phyloP scores from a whole-genome alignment of 2,329 filamentous ascomycete genomes.

The Botrytis aclada region DNA sequence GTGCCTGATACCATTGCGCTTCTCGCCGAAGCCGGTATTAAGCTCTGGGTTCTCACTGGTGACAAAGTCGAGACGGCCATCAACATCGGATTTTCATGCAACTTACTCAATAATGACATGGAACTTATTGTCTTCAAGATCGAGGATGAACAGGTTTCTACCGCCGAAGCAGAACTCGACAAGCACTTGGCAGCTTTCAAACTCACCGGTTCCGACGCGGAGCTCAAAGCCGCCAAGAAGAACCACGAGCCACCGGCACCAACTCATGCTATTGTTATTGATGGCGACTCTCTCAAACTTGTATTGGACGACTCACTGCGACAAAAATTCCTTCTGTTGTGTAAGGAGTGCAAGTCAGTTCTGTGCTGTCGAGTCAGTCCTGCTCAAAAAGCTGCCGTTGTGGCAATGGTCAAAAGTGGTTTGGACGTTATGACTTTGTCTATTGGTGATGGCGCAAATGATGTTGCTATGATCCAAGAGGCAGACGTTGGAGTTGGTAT shows the following conservation, averaged over 20 bases:
- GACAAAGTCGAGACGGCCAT: constrained; percentile 99
- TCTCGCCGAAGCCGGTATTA: constrained; percentile 90
- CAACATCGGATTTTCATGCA: constrained; percentile 99
- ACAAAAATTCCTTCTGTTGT: constrained; percentile 90
- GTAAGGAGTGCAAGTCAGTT: constrained; percentile 95
- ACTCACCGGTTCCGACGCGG: constrained; percentile 80
- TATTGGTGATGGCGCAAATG: constrained; percentile 90
- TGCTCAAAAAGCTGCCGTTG: constrained; percentile 95
- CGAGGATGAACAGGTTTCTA: constrained; percentile 64
- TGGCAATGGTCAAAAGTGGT: constrained; percentile 90
- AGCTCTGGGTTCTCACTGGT: constrained; percentile 96
- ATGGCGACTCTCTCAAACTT: constrained; percentile 88
- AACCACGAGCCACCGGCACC: constrained; percentile 83
- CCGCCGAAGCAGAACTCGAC: constrained; percentile 70
- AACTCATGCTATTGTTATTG: constrained; percentile 91
- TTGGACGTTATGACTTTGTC: constrained; percentile 95
- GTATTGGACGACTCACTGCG: constrained; percentile 78
- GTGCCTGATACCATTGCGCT: constrained; percentile 94
- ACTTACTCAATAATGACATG: constrained; percentile 96
- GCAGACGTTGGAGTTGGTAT: constrained; percentile 96
- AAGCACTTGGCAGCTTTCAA: constrained; percentile 69
- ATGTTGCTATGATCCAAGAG: constrained; percentile 97
- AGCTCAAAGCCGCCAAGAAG: constrained; percentile 72
- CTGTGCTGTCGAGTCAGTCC: constrained; percentile 97
- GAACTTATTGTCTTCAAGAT: constrained; percentile 89